Evolutionary conservation across 441 rosid species (phyloP).

Genomic region (Gossypium davidsonii): DNA sequence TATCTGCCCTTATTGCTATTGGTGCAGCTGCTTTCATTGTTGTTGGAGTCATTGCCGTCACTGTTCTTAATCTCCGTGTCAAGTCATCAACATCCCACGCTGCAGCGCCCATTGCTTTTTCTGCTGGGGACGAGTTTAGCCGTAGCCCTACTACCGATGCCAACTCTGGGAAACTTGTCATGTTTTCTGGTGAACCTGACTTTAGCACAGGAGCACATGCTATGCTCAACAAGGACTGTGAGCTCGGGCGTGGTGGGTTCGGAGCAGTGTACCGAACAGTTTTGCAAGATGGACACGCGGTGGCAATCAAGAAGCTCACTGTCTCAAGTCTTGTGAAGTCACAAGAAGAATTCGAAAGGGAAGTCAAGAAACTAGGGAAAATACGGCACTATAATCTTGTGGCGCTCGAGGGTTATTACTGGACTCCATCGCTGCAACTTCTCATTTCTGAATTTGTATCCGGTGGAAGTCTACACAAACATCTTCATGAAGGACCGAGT

Average conservation of each 20-base stretch:
- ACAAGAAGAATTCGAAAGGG: slow-evolving; percentile 66
- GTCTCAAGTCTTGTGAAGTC: slow-evolving; percentile 70
- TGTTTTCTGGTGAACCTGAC: slow-evolving; percentile 73
- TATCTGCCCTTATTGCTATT: slow-evolving; percentile 65
- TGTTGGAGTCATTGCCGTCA: slow-evolving; percentile 66
- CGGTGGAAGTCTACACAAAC: slow-evolving; percentile 62
- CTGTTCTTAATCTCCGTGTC: slow-evolving; percentile 63
- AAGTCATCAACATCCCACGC: slow-evolving; percentile 45
- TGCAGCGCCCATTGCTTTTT: slow-evolving; percentile 52
- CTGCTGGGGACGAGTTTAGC: slow-evolving; percentile 56
- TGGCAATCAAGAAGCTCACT: slow-evolving; percentile 69
- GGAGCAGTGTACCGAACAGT: slow-evolving; percentile 65
- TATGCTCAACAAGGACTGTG: slow-evolving; percentile 65
- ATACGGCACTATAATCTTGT: slow-evolving; percentile 52
- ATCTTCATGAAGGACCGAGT: slow-evolving; percentile 50
- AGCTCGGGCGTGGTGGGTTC: slow-evolving; percentile 69
- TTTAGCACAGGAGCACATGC: slow-evolving; percentile 73
- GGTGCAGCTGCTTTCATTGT: slow-evolving; percentile 72
- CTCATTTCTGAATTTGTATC: slow-evolving; percentile 59
- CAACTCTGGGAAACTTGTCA: slow-evolving; percentile 72
- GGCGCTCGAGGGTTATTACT: slow-evolving; percentile 62
- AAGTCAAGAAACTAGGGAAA: slow-evolving; percentile 60
- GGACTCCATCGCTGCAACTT: slow-evolving; percentile 70
- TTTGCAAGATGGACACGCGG: slow-evolving; percentile 49
- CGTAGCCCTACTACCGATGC: slow-evolving; percentile 61